These are phyloP conservation scores for Dioszegia hungarica DNA, from an alignment of 768 basidiomycete genomes.

Conservation along the genomic window DNA sequence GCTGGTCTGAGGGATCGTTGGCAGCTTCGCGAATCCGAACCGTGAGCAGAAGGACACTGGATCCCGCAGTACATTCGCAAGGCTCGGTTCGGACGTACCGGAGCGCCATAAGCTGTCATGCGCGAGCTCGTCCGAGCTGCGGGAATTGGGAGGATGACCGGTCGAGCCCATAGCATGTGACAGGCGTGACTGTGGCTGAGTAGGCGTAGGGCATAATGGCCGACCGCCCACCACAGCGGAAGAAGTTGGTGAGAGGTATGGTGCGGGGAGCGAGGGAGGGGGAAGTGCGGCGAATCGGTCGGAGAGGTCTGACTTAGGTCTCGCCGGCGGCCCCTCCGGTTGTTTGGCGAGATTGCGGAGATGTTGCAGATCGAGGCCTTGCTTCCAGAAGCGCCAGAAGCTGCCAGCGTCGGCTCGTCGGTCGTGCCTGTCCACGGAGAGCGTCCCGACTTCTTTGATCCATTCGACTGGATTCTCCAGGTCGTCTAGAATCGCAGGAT, in stretches of 20 bases:
- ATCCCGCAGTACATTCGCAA: not conserved
- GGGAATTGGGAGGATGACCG: not conserved
- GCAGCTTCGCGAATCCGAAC: not conserved
- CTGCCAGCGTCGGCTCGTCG: not conserved
- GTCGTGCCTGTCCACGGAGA: not conserved
- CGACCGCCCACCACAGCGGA: no score
- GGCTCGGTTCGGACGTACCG: no score
- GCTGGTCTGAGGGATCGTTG: not conserved
- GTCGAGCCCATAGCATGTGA: no score
- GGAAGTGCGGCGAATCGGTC: not conserved
- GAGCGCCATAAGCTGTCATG: not conserved
- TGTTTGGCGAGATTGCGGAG: not conserved
- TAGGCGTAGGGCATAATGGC: no score
- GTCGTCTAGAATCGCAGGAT: constrained; percentile 30
- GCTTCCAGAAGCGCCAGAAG: constrained; percentile 3
- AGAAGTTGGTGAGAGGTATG: not conserved
- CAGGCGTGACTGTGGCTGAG: no score
- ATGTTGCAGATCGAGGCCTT: constrained; percentile 4
- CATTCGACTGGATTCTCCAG: not conserved
- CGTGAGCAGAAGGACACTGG: not conserved
- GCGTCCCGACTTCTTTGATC: not conserved
- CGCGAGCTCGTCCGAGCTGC: not conserved
- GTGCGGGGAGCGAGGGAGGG: not conserved
- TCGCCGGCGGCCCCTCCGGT: not conserved
- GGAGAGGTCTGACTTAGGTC: not conserved